Evolutionary conservation across 2,329 filamentous ascomycete species (phyloP).

Genomic region (Penicillium sp.): DNA sequence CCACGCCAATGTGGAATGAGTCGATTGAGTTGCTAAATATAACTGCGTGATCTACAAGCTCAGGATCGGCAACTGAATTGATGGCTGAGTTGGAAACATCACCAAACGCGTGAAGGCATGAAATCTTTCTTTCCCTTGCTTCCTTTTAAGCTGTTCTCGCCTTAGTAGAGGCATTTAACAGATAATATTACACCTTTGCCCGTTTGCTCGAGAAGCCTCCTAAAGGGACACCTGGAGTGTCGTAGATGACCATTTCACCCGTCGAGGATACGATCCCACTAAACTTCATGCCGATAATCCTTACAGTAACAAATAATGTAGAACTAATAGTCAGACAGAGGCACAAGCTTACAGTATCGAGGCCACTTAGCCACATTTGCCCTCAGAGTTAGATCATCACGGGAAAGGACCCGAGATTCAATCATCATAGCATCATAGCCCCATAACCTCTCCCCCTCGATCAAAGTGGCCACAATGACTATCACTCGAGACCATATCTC

Average conservation of each 20-base stretch:
- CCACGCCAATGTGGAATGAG: not conserved
- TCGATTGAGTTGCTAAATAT: not conserved
- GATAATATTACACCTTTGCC: not conserved
- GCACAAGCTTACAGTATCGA: not conserved
- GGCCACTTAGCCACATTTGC: constrained; percentile 8
- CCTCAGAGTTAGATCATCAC: constrained; percentile 16
- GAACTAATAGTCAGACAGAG: not conserved
- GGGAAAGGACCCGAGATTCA: constrained; percentile 5
- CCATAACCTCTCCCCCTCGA: not conserved
- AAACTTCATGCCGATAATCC: not conserved
- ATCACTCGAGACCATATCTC: not conserved
- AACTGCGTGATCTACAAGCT: not conserved
- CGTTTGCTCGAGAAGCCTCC: not conserved
- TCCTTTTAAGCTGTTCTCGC: not conserved
- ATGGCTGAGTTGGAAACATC: not conserved
- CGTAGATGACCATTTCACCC: not conserved
- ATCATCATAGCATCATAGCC: constrained; percentile 15
- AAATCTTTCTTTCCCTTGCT: not conserved
- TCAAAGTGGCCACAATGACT: not conserved
- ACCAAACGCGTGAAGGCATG: not conserved
- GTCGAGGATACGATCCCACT: not conserved
- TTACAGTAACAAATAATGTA: not conserved
- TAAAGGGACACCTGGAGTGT: not conserved
- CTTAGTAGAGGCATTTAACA: not conserved
- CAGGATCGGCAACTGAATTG: not conserved